Evolutionary conservation across 768 basidiomycete genomes (phyloP).

Genomic region (Mycena belliarum): DNA sequence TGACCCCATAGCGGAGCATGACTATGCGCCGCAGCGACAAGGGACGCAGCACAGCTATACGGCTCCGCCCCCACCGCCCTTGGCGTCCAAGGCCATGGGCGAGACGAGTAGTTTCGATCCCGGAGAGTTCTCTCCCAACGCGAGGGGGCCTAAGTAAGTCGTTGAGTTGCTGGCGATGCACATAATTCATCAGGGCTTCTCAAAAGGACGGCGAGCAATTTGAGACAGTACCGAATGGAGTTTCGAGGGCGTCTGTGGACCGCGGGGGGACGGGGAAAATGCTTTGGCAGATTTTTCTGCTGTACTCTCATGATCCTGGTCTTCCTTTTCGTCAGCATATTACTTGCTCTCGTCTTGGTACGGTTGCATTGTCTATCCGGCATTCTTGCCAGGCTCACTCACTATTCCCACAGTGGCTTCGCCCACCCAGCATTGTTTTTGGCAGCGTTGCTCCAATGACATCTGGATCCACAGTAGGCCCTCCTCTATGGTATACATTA

Average conservation of each 20-base stretch:
- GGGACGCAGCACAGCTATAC: conserved; percentile 6
- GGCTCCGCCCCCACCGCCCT: conserved; percentile 10
- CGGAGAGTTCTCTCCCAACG: conserved; percentile 40
- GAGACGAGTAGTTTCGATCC: conserved; percentile 42
- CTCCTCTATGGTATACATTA: neutral
- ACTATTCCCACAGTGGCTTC: conserved; percentile 58
- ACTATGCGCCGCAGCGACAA: conserved; percentile 11
- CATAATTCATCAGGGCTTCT: no score
- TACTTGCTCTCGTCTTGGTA: conserved; percentile 70
- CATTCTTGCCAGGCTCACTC: neutral
- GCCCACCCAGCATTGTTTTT: conserved; percentile 68
- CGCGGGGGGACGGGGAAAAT: conserved; percentile 63
- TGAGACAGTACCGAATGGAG: conserved; percentile 56
- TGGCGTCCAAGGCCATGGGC: conserved; percentile 24
- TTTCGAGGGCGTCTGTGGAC: conserved; percentile 70
- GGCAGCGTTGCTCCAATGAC: conserved; percentile 46
- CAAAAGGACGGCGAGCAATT: conserved; percentile 40
- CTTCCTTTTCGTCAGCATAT: conserved; percentile 65
- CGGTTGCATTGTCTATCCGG: conserved; percentile 23
- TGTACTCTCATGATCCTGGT: conserved; percentile 69
- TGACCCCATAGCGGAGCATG: conserved; percentile 28
- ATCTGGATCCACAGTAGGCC: conserved; percentile 47
- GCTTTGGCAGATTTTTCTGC: conserved; percentile 71
- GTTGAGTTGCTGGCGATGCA: neutral
- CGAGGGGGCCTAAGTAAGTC: conserved; percentile 31